Evolutionary conservation across 148 eudicot species (phyloP), one percentile per base, ranked within the genome.

Genomic region (Pouteria glomerata): DNA sequence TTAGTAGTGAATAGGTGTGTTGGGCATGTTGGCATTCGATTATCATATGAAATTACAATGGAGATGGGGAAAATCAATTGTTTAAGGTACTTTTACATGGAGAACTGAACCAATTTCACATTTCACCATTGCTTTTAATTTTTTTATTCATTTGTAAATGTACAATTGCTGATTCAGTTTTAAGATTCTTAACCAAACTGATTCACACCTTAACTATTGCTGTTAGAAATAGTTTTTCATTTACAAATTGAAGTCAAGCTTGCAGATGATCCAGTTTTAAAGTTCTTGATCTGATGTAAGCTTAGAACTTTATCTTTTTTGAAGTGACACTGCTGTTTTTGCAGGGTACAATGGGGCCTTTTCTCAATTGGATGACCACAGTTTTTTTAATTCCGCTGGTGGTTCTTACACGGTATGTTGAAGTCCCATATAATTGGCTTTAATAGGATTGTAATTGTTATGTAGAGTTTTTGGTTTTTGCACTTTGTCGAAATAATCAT

Each of bases 321-420:
- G 29, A 34, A 3, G 3, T 42, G 13, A 21, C 21, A 33, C 31
- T 39, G 23, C 18, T 62, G 6, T 19, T 41, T 57, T 66, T 50
- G 35, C 76, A 82, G 88, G 83, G 44, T 80, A 85, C 57, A 77
- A 70, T 69, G 82, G 83, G 35, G 31, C 74, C 48, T 73, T 67
- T 68, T 24, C 52, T 48, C 84, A 74, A 58, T 27, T 72, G 59
- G 83, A 82, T 56, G 78, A 70, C 51, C 73, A 77, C 21, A 67
- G 58, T 56, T 73, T 50, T 60, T 68, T 31, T 47, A 78, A 60
- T 30, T 47, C 77, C 11, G 72, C 73, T 12, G 85, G 69, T 44
- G 83, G 79, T 74, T 63, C 83, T 58, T 79, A 62, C 55, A 8
- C 74, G 18, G 79, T 76, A 63, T n/a, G 70, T 57, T 39, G 31